These are phyloP conservation scores for Gastrolobium villosum DNA, from an alignment of 306 rosid species.

Conservation along the genomic window DNA sequence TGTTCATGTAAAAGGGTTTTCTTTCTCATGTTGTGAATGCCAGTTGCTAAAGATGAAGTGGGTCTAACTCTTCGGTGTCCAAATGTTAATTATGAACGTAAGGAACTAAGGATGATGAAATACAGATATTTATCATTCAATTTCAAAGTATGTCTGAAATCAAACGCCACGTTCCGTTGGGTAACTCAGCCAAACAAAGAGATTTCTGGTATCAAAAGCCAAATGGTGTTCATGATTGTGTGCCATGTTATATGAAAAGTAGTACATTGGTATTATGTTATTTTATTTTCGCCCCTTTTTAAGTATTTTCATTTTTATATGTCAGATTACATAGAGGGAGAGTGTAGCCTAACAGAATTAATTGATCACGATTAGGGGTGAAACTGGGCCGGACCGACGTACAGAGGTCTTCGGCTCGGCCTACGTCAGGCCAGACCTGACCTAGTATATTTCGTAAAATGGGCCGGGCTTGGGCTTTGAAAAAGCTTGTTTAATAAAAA, in stretches of 20 bases:
- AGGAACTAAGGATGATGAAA: not conserved
- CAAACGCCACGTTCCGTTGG: no score
- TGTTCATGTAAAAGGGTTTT: conserved; percentile 15
- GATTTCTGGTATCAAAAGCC: not conserved
- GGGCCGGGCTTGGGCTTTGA: no score
- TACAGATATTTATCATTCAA: not conserved
- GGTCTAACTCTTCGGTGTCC: not conserved
- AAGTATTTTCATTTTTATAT: not conserved
- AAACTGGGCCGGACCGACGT: no score
- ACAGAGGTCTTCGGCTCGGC: no score
- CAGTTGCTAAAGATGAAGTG: not conserved
- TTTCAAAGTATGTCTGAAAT: not conserved
- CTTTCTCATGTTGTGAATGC: not conserved
- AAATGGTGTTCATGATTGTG: not conserved
- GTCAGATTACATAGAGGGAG: not conserved
- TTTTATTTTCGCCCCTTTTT: not conserved
- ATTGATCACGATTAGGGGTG: not conserved
- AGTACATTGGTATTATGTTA: not conserved
- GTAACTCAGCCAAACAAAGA: no score
- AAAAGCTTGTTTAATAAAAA: no score
- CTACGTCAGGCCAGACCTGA: no score
- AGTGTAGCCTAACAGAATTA: not conserved
- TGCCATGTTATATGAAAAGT: not conserved
- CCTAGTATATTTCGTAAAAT: no score
- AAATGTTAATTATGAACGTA: not conserved